Percentiles rank a stretch among this genome's conserved stretches.
These are phyloP conservation scores for Mycena vitilis DNA, from an alignment of 768 basidiomycete genomes.

Conservation along the genomic window DNA sequence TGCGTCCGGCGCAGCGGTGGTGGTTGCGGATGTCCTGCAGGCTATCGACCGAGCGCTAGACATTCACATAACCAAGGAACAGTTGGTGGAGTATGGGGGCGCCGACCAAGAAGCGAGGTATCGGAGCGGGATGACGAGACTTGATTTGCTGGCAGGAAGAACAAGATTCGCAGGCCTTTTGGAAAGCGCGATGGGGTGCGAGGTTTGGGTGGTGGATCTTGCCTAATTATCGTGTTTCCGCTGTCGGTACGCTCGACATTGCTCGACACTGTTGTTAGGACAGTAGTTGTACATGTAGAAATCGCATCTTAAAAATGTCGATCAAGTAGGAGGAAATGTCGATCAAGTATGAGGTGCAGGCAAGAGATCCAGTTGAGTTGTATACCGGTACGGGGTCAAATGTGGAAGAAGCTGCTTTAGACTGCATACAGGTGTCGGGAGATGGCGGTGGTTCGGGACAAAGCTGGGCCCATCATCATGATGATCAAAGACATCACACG, in stretches of 20 bases:
- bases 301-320: too few relatives aligned
- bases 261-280: neutral
- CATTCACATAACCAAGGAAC: conserved; percentile 14
- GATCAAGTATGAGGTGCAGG: too few relatives aligned
- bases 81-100: neutral
- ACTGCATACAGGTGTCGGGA: too few relatives aligned
- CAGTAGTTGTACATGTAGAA: neutral
- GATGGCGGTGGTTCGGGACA: too few relatives aligned
- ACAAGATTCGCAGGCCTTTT: conserved; percentile 23
- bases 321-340: too few relatives aligned
- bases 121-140: conserved; percentile 8
- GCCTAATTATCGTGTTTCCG: neutral
- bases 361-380: too few relatives aligned
- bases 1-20: conserved; percentile 16
- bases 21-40: conserved; percentile 15
- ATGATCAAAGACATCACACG: too few relatives aligned
- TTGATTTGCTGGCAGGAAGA: conserved; percentile 10
- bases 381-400: too few relatives aligned
- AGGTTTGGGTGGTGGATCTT: conserved; percentile 24
- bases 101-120: neutral
- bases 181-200: conserved; percentile 13
- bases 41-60: conserved; percentile 5
- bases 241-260: neutral
- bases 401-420: too few relatives aligned
- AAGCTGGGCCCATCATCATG: too few relatives aligned